A percentile compares a stretch with the other conserved stretches of the same genome.
Evolutionary conservation across 495 filamentous ascomycete genomes (phyloP).

Genomic region (Cairneyella variabilis): DNA sequence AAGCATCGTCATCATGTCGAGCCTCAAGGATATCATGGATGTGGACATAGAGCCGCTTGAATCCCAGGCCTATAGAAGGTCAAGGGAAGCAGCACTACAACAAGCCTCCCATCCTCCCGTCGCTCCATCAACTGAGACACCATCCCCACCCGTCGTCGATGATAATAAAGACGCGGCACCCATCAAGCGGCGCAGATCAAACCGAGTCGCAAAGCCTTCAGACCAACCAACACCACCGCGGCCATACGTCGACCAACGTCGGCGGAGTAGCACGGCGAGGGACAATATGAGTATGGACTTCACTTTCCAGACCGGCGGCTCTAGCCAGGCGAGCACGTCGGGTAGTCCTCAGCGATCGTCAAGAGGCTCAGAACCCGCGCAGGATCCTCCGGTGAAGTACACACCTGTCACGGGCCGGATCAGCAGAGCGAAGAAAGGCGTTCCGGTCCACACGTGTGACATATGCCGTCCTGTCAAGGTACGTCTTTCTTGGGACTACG

Average conservation of each 20-base stretch:
- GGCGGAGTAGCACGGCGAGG: slow-evolving; percentile 12
- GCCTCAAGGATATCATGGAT: slow-evolving; percentile 31
- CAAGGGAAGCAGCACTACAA: slow-evolving; percentile 21
- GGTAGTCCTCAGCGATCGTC: slow-evolving; percentile 20
- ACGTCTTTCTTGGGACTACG: slow-evolving; percentile 7
- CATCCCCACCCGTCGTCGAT: slow-evolving; percentile 14
- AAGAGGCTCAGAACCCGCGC: slow-evolving; percentile 19
- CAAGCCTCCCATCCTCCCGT: slow-evolving; percentile 16
- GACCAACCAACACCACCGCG: neutral
- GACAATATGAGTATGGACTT: slow-evolving; percentile 21
- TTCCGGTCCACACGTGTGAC: slow-evolving; percentile 73
- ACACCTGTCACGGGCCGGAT: slow-evolving; percentile 74
- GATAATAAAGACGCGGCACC: slow-evolving; percentile 7
- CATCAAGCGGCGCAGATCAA: slow-evolving; percentile 23
- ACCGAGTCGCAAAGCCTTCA: slow-evolving; percentile 15
- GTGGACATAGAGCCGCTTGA: slow-evolving; percentile 28
- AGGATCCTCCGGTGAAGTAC: slow-evolving; percentile 44
- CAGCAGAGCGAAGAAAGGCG: slow-evolving; percentile 79
- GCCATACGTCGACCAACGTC: slow-evolving; percentile 1
- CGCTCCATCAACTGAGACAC: slow-evolving; percentile 8
- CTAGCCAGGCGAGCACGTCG: slow-evolving; percentile 13
- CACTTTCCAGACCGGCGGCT: slow-evolving; percentile 11
- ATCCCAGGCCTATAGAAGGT: slow-evolving; percentile 26
- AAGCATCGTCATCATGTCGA: slow-evolving; percentile 24
- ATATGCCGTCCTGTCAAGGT: slow-evolving; percentile 21